phyloP scores from a whole-genome alignment of 805 yeast species.

The Yarrowia yakushimensis region DNA sequence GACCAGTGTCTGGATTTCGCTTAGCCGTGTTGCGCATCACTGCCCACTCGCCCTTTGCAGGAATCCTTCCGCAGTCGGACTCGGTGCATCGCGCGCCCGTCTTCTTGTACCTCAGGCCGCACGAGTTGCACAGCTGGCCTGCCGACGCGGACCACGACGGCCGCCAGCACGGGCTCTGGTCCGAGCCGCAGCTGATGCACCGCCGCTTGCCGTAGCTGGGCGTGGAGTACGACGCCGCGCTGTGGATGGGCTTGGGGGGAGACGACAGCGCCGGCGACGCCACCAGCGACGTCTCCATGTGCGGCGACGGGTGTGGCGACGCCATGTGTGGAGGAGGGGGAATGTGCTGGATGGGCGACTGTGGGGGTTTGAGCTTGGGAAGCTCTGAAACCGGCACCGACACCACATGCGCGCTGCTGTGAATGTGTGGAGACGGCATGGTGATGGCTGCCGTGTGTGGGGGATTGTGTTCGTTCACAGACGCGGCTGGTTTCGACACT shows the following conservation, averaged over 20 bases:
- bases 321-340: conserved; percentile 9
- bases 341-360: conserved; percentile 10
- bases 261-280: not conserved
- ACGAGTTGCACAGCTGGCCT: conserved; percentile 95
- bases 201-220: conserved; percentile 43
- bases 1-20: conserved; percentile 43
- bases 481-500: not conserved
- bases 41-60: conserved; percentile 95
- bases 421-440: conserved; percentile 1
- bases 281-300: not conserved
- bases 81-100: conserved; percentile 88
- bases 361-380: conserved; percentile 11
- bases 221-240: not conserved
- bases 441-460: not conserved
- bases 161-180: conserved; percentile 96
- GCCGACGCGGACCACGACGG: conserved; percentile 90
- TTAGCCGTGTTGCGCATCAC: conserved; percentile 58
- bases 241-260: conserved; percentile 1
- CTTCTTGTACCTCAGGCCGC: conserved; percentile 92
- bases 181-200: conserved; percentile 87
- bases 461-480: not conserved
- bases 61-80: conserved; percentile 73
- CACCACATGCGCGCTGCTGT: not conserved
- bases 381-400: not conserved
- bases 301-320: conserved; percentile 3